phyloP scores from a whole-genome alignment of 225 moss, liverwort and hornwort genomes.

The Asterella californica region DNA sequence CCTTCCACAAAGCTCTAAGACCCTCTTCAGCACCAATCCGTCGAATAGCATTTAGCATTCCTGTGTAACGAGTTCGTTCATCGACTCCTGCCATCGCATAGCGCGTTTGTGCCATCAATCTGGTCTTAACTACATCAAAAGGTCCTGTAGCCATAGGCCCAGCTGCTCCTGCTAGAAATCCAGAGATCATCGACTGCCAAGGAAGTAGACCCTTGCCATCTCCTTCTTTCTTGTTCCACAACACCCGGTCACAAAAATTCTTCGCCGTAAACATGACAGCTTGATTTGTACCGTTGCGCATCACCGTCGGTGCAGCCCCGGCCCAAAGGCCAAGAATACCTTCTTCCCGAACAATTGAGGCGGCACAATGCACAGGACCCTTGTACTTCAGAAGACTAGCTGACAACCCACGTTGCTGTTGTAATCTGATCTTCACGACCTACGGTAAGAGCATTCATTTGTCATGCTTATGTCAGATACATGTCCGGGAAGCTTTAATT shows the following conservation, averaged over 20 bases:
- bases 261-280: conserved; percentile 95
- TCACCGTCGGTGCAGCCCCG: conserved; percentile 77
- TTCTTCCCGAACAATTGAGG: conserved; percentile 71
- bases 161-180: conserved; percentile 82
- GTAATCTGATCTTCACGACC: conserved; percentile 95
- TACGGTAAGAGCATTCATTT: conserved; percentile 6
- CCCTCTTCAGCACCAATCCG: conserved; percentile 84
- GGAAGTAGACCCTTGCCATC: conserved; percentile 81
- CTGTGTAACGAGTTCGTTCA: conserved; percentile 54
- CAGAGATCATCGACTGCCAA: conserved; percentile 95
- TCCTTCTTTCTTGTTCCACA: conserved; percentile 87
- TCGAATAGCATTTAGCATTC: conserved; percentile 69
- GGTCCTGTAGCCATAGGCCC: conserved; percentile 90
- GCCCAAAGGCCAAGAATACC: conserved; percentile 87
- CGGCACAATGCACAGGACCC: conserved; percentile 83
- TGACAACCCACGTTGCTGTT: conserved; percentile 84
- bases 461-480: not conserved
- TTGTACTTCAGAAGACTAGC: conserved; percentile 64
- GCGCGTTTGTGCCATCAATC: conserved; percentile 84
- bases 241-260: conserved; percentile 49
- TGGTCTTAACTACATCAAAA: conserved; percentile 95
- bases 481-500: not conserved
- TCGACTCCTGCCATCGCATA: conserved; percentile 35
- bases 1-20: conserved; percentile 82
- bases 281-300: conserved; percentile 95